Base-by-base conservation (phyloP, 495 filamentous ascomycete species). In the Clohesyomyces aquaticus region DNA sequence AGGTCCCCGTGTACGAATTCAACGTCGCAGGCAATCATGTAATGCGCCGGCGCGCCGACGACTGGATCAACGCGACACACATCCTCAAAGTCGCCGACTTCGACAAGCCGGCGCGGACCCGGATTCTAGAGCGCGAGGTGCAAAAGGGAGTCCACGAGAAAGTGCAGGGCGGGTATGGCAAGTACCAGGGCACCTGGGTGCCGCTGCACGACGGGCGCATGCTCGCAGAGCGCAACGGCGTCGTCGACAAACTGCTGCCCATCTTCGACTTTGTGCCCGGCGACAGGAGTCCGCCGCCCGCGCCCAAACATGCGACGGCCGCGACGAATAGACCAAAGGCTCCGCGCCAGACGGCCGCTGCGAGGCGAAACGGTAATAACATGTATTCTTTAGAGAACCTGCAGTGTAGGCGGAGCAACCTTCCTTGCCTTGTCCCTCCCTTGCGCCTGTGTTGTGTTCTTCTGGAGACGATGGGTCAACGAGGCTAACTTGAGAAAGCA, bases 131-230 rank as follows among this genome's bases (percentile, higher is more conserved):
- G 78, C 84, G 95, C 49, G 95, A 98, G 67, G 93, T 98, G 0
- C 94, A 98, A 73, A 96, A 96, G 74, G 93, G 93, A 10, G 80
- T 87, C 9, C 94, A 98, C 76, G 93, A 98, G 76, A 98, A 98
- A 77, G 89, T 98, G 2, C 94, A 98, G 71, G 94, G 94, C 63
- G 94, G 94, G 22, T 98, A 98, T 76, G 94, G 94, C 55, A 98
- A 98, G 84, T 98, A 97, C 68, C 94, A 98, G 79, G 92, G 92
- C 61, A 98, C 94, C 43, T 98, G 95, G 95, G 91, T 98, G 23
- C 93, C 94, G 6, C 82, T 98, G 22, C 83, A 87, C 26, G 85
- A 90, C 59, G 94, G 90, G 42, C 84, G 89, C 60, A 75, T 81
- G 68, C 87, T 98, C 6, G 94, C 94, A 23, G 83, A 87, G 55